Evolutionary conservation across 179 eudicot species (phyloP).

Genomic region (Gypsophila paniculata): DNA sequence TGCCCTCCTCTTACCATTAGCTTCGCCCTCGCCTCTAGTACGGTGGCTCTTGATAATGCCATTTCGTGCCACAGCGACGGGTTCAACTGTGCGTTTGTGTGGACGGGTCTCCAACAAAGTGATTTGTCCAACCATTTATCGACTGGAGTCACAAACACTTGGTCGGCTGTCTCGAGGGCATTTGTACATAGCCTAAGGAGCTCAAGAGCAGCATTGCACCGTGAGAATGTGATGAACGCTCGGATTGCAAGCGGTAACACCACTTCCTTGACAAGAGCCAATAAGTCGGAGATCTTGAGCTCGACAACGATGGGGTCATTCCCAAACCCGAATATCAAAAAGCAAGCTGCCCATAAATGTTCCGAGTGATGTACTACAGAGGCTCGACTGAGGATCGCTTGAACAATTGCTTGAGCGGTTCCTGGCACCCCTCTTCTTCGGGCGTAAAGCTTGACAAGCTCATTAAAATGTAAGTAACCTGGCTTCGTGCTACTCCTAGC

Average conservation of each 20-base stretch:
- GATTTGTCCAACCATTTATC: conserved; percentile 79
- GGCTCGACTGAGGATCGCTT: conserved; percentile 52
- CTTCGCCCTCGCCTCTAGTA: conserved; percentile 84
- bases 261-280: conserved; percentile 63
- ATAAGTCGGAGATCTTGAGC: conserved; percentile 60
- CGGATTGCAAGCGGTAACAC: conserved; percentile 68
- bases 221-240: conserved; percentile 62
- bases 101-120: conserved; percentile 81
- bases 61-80: conserved; percentile 81
- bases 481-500: conserved; percentile 67
- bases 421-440: conserved; percentile 64
- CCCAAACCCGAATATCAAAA: conserved; percentile 72
- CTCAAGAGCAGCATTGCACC: conserved; percentile 75
- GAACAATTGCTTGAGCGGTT: conserved; percentile 74
- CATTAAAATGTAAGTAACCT: conserved; percentile 54
- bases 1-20: conserved; percentile 85
- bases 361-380: conserved; percentile 46
- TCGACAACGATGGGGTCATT: conserved; percentile 68
- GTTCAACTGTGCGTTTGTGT: conserved; percentile 75
- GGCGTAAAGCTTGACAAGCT: conserved; percentile 62
- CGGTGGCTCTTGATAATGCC: conserved; percentile 71
- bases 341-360: conserved; percentile 89
- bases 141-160: conserved; percentile 70
- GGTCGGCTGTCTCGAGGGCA: conserved; percentile 81
- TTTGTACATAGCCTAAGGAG: conserved; percentile 77